Evolutionary conservation across 139 green algal genomes (phyloP).

Genomic region (Chlamydomonas sp.): DNA sequence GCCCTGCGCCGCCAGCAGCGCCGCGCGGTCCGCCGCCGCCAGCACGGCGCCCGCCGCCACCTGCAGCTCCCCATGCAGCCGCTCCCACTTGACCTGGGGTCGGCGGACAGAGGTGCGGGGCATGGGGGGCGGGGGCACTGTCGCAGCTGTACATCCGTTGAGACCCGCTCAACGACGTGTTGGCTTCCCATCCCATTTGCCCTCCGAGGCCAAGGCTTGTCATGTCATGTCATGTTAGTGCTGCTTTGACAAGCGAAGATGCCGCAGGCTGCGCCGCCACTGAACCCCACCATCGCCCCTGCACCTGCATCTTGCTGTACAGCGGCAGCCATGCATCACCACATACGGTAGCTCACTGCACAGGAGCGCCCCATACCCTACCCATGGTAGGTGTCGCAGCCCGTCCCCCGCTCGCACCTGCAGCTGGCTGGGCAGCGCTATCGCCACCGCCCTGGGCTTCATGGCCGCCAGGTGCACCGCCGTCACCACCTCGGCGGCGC

Average conservation of each 20-base stretch:
- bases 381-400: too few relatives aligned
- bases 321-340: too few relatives aligned
- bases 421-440: constrained; percentile 36
- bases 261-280: too few relatives aligned
- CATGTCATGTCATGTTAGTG: too few relatives aligned
- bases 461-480: constrained; percentile 22
- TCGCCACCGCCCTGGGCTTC: constrained; percentile 3
- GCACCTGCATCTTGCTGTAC: too few relatives aligned
- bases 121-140: background rate
- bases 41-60: background rate
- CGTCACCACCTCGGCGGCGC: constrained; percentile 42
- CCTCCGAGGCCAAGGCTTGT: too few relatives aligned
- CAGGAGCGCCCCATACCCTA: too few relatives aligned
- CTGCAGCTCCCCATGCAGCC: constrained; percentile 27
- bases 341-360: background rate
- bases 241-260: too few relatives aligned
- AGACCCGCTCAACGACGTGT: too few relatives aligned
- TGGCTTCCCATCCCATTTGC: too few relatives aligned
- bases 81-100: constrained; percentile 36
- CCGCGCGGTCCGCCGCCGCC: constrained; percentile 20
- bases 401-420: background rate
- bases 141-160: too few relatives aligned
- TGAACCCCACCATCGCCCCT: too few relatives aligned
- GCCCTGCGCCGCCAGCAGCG: constrained; percentile 35
- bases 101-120: background rate